phyloP scores from a whole-genome alignment of 2,329 filamentous ascomycete genomes.

The Cercospora berteroae region DNA sequence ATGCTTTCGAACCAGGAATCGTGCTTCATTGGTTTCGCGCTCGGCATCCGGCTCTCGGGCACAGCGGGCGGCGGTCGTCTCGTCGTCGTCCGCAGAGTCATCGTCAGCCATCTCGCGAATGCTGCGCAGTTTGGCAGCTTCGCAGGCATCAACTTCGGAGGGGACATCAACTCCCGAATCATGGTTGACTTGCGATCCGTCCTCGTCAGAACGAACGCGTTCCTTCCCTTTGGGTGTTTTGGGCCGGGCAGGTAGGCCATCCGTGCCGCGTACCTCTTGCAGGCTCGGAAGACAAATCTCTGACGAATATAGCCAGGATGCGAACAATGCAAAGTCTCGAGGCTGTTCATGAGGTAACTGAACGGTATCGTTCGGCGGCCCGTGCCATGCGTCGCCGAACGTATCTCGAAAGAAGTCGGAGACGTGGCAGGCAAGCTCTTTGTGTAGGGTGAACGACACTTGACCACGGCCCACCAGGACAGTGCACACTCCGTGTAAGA shows the following conservation, averaged over 20 bases:
- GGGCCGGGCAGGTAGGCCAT: background rate
- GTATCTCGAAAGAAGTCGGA: conserved; percentile 3
- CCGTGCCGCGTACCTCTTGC: conserved; percentile 1
- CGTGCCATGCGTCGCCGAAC: conserved; percentile 7
- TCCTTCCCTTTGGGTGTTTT: background rate
- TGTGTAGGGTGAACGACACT: conserved; percentile 9
- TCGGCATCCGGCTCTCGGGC: conserved; percentile 8
- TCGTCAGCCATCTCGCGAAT: background rate
- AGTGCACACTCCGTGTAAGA: conserved; percentile 1
- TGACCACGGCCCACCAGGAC: conserved; percentile 6
- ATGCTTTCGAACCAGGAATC: conserved; percentile 9
- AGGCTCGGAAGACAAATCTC: background rate
- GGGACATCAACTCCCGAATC: background rate
- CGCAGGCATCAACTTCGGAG: background rate
- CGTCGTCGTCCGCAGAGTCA: background rate
- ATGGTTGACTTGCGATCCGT: background rate
- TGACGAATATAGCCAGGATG: conserved; percentile 6
- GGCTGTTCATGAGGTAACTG: conserved; percentile 1
- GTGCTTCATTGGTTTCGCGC: conserved; percentile 8
- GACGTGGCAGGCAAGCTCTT: conserved; percentile 10
- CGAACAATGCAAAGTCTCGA: conserved; percentile 9
- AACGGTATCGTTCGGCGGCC: background rate
- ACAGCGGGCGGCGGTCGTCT: conserved; percentile 6
- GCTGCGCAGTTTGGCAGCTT: background rate
- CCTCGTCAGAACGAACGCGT: background rate